These are phyloP conservation scores for Saitozyma podzolica DNA, from an alignment of 768 basidiomycete species.

Conservation along the genomic window DNA sequence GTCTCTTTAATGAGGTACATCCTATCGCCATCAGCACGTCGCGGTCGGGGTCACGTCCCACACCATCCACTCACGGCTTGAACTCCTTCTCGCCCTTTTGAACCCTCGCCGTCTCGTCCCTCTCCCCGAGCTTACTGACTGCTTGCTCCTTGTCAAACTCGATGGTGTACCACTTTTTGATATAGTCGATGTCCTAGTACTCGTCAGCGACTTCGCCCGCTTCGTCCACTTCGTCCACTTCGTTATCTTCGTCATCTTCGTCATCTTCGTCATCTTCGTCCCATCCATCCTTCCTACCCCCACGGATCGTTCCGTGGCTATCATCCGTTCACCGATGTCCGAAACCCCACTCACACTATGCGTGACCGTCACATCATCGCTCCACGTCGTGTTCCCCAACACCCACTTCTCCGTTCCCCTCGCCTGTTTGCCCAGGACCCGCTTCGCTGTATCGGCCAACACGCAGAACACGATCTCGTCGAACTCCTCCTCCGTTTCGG, in stretches of 20 bases:
- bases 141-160: slow-evolving; percentile 48
- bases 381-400: slow-evolving; percentile 57
- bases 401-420: slow-evolving; percentile 55
- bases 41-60: neutral
- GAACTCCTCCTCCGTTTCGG: slow-evolving; percentile 51
- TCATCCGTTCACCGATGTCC: neutral
- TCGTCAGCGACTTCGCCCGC: slow-evolving; percentile 1
- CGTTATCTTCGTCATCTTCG: no score
- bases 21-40: slow-evolving; percentile 15
- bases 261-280: neutral
- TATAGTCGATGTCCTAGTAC: slow-evolving; percentile 51
- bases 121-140: slow-evolving; percentile 44
- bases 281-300: neutral
- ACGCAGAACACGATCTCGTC: slow-evolving; percentile 58
- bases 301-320: neutral
- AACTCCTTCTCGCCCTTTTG: slow-evolving; percentile 49
- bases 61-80: slow-evolving; percentile 45
- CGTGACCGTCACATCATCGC: slow-evolving; percentile 58
- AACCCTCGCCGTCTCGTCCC: slow-evolving; percentile 51
- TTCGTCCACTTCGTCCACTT: no score
- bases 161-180: slow-evolving; percentile 52
- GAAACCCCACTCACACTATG: slow-evolving; percentile 51
- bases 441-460: slow-evolving; percentile 57
- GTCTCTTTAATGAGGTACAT: slow-evolving; percentile 56
- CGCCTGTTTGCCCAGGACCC: slow-evolving; percentile 55